A percentile compares a stretch with the other conserved stretches of the same genome.
Evolutionary conservation across 305 asterid genomes (phyloP).

Genomic region (Fraxinus dipetala): DNA sequence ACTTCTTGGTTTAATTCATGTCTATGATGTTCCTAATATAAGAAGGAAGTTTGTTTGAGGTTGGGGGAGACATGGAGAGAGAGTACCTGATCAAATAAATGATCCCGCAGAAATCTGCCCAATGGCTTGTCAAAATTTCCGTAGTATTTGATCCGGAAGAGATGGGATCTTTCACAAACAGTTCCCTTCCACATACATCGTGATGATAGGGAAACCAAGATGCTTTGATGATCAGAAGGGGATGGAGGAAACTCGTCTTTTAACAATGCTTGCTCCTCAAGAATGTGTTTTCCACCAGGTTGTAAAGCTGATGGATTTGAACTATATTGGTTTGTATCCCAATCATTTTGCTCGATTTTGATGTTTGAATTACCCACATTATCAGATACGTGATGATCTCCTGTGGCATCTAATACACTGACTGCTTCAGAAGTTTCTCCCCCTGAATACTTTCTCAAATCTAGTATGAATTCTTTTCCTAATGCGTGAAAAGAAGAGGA

Average conservation of each 20-base stretch:
- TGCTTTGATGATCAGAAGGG: slow-evolving; percentile 90
- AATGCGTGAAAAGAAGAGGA: slow-evolving; percentile 29
- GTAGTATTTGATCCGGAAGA: slow-evolving; percentile 86
- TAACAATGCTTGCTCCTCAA: slow-evolving; percentile 42
- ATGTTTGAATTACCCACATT: slow-evolving; percentile 31
- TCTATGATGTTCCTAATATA: slow-evolving; percentile 6
- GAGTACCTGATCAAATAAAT: slow-evolving; percentile 85
- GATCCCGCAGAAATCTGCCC: slow-evolving; percentile 90
- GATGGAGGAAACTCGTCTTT: slow-evolving; percentile 82
- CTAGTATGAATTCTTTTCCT: slow-evolving; percentile 31
- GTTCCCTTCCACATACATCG: slow-evolving; percentile 94
- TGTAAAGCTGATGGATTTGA: slow-evolving; percentile 36
- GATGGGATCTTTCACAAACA: slow-evolving; percentile 88
- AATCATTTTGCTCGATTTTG: slow-evolving; percentile 33
- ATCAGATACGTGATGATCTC: slow-evolving; percentile 28
- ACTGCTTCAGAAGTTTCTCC: slow-evolving; percentile 34
- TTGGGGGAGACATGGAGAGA: slow-evolving; percentile 29
- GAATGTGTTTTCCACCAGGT: slow-evolving; percentile 39
- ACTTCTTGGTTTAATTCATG: slow-evolving; percentile 23
- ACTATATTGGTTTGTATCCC: slow-evolving; percentile 29
- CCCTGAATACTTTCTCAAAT: slow-evolving; percentile 32
- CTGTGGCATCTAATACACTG: slow-evolving; percentile 19
- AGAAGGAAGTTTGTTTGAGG: not conserved
- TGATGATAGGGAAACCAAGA: slow-evolving; percentile 84
- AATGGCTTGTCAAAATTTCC: slow-evolving; percentile 87